Percentiles rank a stretch among this genome's conserved stretches.
These are phyloP conservation scores for Calonectria hawksworthii DNA, from an alignment of 2,329 filamentous ascomycete genomes.

Conservation along the genomic window DNA sequence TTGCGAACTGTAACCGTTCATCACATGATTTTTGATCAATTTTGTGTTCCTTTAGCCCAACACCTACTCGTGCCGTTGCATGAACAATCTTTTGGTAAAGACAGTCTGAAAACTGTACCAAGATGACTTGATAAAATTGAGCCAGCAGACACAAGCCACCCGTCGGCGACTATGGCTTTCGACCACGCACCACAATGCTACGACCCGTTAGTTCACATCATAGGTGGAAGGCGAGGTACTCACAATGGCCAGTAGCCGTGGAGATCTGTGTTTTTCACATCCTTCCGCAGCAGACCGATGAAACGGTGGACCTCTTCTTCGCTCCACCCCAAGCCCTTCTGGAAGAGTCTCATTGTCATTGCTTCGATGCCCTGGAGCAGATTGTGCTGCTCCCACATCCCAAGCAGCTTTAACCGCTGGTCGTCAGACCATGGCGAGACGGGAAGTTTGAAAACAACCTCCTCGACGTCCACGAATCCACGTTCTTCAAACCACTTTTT, in stretches of 20 bases:
- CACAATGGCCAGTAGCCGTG: not conserved
- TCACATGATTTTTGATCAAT: not conserved
- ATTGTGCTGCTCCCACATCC: not conserved
- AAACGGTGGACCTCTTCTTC: not conserved
- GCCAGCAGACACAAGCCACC: not conserved
- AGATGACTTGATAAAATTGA: not conserved
- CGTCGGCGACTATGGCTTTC: not conserved
- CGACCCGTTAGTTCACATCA: not conserved
- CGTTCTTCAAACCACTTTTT: not conserved
- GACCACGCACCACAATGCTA: not conserved
- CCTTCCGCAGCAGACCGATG: not conserved
- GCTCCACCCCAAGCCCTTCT: not conserved
- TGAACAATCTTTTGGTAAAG: not conserved
- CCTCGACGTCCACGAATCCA: not conserved
- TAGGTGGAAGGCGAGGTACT: not conserved
- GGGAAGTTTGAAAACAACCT: not conserved
- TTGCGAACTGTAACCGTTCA: not conserved
- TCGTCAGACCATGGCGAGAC: not conserved
- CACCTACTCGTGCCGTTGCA: not conserved
- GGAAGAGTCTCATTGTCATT: not conserved
- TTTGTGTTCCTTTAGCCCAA: not conserved
- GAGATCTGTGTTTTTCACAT: not conserved
- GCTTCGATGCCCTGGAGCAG: not conserved
- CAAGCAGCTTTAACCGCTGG: not conserved
- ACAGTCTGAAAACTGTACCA: not conserved